Evolutionary conservation across 345 rosid genomes (phyloP).

Genomic region (Sapria himalayana): DNA sequence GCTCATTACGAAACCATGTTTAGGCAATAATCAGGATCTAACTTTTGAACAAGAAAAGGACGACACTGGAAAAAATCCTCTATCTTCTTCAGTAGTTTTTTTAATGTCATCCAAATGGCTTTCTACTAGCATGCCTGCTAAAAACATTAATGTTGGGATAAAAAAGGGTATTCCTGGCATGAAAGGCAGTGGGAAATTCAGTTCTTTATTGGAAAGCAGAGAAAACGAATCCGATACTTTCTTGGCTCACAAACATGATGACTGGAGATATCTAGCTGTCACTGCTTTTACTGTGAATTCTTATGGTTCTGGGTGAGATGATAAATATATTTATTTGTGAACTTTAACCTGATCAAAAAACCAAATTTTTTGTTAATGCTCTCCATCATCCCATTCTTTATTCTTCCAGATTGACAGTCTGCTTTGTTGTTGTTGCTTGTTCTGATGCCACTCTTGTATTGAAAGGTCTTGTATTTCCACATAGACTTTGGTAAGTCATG

Average conservation of each 20-base stretch:
- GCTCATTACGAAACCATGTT: constrained; percentile 36
- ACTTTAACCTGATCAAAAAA: too few relatives aligned
- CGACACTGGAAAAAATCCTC: constrained; percentile 10
- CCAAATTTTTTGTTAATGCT: too few relatives aligned
- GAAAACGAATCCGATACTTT: constrained; percentile 10
- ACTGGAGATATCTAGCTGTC: constrained; percentile 89
- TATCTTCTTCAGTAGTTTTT: constrained; percentile 11
- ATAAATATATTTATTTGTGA: too few relatives aligned
- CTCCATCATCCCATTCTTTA: too few relatives aligned
- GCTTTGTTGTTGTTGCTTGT: constrained; percentile 68
- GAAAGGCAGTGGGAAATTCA: constrained; percentile 10
- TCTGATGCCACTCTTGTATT: constrained; percentile 80
- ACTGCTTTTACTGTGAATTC: constrained; percentile 73
- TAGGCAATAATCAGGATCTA: constrained; percentile 12
- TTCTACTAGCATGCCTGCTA: constrained; percentile 76
- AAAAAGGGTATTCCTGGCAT: constrained; percentile 9
- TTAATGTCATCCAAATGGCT: constrained; percentile 88
- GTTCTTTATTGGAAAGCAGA: constrained; percentile 7
- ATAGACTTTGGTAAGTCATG: constrained; percentile 57
- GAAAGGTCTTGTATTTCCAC: constrained; percentile 69
- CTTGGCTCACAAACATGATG: constrained; percentile 34
- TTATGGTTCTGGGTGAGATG: constrained; percentile 49
- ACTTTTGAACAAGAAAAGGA: constrained; percentile 5
- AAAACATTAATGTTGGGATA: constrained; percentile 15
- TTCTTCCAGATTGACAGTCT: constrained; percentile 51